Evolutionary conservation across 1,284 basidiomycete genomes (phyloP).

Genomic region (Athelia psychrophila): DNA sequence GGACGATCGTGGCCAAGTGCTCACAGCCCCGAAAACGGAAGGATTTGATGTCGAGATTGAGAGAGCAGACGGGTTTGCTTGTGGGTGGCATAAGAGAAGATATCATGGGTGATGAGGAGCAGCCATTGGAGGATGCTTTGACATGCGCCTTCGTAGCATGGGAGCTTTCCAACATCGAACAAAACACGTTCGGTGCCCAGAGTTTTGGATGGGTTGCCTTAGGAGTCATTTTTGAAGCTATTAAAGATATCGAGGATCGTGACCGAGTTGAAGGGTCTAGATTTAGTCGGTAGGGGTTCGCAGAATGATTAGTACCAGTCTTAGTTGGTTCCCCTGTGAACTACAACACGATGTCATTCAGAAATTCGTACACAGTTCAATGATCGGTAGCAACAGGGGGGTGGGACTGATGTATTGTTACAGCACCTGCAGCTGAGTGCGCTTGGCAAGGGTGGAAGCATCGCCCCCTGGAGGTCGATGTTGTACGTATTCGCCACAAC

Average conservation of each 20-base stretch:
- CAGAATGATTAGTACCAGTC: neutral
- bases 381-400: no score
- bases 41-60: slow-evolving; percentile 48
- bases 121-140: slow-evolving; percentile 34
- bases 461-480: no score
- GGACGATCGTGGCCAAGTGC: slow-evolving; percentile 59
- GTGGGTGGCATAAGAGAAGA: slow-evolving; percentile 46
- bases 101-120: slow-evolving; percentile 43
- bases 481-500: neutral
- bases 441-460: no score
- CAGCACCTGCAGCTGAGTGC: no score
- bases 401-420: no score
- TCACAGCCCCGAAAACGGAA: slow-evolving; percentile 52
- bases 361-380: no score
- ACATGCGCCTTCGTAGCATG: slow-evolving; percentile 51
- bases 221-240: slow-evolving; percentile 45
- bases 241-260: slow-evolving; percentile 32
- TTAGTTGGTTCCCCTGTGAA: no score
- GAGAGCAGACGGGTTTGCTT: slow-evolving; percentile 50
- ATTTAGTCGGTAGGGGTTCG: slow-evolving; percentile 14
- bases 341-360: no score
- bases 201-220: slow-evolving; percentile 63
- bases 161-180: slow-evolving; percentile 35
- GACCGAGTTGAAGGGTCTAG: slow-evolving; percentile 13
- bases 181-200: slow-evolving; percentile 48